phyloP scores from a whole-genome alignment of 176 grass and related monocot genomes.

The Oryza coarctata region DNA sequence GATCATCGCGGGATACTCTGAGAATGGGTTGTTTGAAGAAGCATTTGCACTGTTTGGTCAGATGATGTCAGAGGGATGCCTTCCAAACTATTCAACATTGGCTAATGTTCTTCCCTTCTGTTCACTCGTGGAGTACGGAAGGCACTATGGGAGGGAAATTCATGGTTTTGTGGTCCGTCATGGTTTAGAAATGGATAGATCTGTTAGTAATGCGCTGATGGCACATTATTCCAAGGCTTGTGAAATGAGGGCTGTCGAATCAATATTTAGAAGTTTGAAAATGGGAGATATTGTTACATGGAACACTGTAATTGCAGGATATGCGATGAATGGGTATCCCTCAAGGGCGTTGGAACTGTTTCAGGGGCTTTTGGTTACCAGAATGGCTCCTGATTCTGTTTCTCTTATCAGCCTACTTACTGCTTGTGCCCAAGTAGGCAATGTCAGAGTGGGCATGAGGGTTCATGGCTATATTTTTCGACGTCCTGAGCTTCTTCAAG shows the following conservation, averaged over 20 bases:
- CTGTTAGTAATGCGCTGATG: conserved; percentile 68
- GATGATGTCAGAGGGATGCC: conserved; percentile 34
- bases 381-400: conserved; percentile 54
- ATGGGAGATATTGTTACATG: conserved; percentile 50
- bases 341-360: conserved; percentile 46
- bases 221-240: conserved; percentile 54
- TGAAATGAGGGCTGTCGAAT: conserved; percentile 47
- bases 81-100: conserved; percentile 59
- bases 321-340: conserved; percentile 50
- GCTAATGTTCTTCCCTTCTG: conserved; percentile 56
- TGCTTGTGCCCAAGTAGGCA: conserved; percentile 45
- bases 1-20: conserved; percentile 44
- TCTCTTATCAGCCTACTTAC: conserved; percentile 63
- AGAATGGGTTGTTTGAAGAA: conserved; percentile 43
- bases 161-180: conserved; percentile 53
- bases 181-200: conserved; percentile 46
- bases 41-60: conserved; percentile 41
- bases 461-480: conserved; percentile 60
- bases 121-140: conserved; percentile 42
- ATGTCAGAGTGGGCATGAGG: conserved; percentile 47
- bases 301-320: conserved; percentile 64
- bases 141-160: conserved; percentile 44
- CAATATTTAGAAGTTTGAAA: conserved; percentile 47
- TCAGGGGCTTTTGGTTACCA: conserved; percentile 35
- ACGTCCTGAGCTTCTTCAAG: conserved; percentile 30